Evolutionary conservation across 345 rosid genomes (phyloP).

Genomic region (Hibiscus tridactylites): DNA sequence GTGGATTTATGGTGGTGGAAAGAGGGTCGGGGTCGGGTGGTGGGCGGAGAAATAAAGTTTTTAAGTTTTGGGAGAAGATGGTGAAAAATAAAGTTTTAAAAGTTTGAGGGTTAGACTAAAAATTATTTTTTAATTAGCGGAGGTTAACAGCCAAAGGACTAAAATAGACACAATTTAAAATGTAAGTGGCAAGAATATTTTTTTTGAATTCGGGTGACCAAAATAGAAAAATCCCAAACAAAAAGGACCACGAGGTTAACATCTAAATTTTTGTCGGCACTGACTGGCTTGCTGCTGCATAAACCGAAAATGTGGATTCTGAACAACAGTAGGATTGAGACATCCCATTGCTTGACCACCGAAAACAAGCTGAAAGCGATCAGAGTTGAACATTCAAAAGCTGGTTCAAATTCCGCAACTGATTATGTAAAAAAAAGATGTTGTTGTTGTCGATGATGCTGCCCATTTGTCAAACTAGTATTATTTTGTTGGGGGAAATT

Average conservation of each 20-base stretch:
- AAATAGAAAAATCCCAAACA: too few relatives aligned
- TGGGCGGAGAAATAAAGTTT: too few relatives aligned
- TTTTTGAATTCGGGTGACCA: too few relatives aligned
- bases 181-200: too few relatives aligned
- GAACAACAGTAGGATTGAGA: not conserved
- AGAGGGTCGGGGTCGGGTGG: too few relatives aligned
- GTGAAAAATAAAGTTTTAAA: too few relatives aligned
- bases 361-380: constrained; percentile 5
- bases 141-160: too few relatives aligned
- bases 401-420: not conserved
- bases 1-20: too few relatives aligned
- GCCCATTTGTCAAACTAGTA: constrained; percentile 3
- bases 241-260: not conserved
- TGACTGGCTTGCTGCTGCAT: not conserved
- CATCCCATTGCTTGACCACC: constrained; percentile 3
- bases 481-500: constrained; percentile 10
- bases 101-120: too few relatives aligned
- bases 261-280: not conserved
- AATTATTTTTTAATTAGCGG: too few relatives aligned
- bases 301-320: not conserved
- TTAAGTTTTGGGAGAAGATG: too few relatives aligned
- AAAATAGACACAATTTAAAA: too few relatives aligned
- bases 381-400: not conserved
- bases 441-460: not conserved
- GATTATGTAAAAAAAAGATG: not conserved